Evolutionary conservation across 257 asterid species (phyloP).

Genomic region (Rubia yunnanensis): DNA sequence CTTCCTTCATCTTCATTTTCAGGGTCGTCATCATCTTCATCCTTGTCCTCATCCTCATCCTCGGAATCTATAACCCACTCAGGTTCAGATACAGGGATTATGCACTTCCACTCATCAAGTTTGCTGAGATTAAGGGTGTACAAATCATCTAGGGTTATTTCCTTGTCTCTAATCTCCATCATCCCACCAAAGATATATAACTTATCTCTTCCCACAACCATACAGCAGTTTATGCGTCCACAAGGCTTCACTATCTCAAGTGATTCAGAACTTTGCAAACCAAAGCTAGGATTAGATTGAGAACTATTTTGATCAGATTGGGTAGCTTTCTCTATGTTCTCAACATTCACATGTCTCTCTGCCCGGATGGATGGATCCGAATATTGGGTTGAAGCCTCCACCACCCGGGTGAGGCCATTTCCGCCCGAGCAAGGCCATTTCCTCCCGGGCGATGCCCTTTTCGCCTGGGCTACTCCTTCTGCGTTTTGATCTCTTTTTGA

Average conservation of each 20-base stretch:
- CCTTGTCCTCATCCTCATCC: conserved; percentile 57
- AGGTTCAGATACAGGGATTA: conserved; percentile 80
- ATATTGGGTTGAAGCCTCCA: no score
- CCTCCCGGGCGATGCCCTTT: no score
- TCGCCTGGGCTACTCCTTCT: no score
- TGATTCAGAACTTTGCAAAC: conserved; percentile 54
- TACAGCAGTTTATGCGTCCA: conserved; percentile 89
- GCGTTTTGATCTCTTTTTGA: no score
- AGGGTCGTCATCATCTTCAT: conserved; percentile 50
- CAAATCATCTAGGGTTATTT: conserved; percentile 87
- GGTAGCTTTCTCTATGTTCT: conserved; percentile 27
- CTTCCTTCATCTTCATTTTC: conserved; percentile 49
- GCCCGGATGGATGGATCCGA: no score
- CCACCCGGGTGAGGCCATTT: no score
- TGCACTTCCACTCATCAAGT: conserved; percentile 96
- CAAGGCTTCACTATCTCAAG: conserved; percentile 89
- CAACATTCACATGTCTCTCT: conserved; percentile 35
- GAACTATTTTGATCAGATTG: conserved; percentile 21
- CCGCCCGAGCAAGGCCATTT: no score
- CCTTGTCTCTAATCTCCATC: conserved; percentile 92
- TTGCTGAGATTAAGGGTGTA: conserved; percentile 85
- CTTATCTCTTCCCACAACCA: conserved; percentile 82
- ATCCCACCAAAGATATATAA: conserved; percentile 86
- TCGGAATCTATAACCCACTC: conserved; percentile 95
- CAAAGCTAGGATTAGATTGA: conserved; percentile 33